Percentiles rank a stretch among this genome's conserved stretches.
Evolutionary conservation across 2,329 filamentous ascomycete species (phyloP).

Genomic region (Kalaharituber pfeilii): DNA sequence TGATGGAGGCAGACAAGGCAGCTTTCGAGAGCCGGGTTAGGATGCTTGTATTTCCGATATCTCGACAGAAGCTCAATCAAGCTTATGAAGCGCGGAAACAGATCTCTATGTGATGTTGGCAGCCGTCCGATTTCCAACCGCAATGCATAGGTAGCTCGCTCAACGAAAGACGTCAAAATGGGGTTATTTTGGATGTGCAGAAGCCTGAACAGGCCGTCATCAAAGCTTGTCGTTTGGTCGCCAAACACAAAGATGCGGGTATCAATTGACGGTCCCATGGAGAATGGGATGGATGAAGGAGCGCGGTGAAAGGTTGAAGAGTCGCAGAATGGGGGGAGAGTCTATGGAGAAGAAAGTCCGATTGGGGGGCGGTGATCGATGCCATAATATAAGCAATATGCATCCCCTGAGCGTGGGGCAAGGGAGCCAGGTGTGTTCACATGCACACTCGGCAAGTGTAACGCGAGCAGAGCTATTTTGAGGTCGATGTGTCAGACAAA

Average conservation of each 20-base stretch:
- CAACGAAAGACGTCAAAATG: not conserved
- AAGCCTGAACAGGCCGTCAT: not conserved
- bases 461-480: too few species aligned
- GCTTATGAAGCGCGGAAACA: not conserved
- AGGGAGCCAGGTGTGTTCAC: too few species aligned
- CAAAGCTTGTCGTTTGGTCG: not conserved
- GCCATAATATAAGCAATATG: too few species aligned
- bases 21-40: not conserved
- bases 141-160: not conserved
- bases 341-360: too few species aligned
- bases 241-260: not conserved
- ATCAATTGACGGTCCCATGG: too few species aligned
- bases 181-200: not conserved
- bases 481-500: too few species aligned
- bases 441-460: too few species aligned
- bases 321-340: too few species aligned
- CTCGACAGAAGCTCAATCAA: not conserved
- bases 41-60: not conserved
- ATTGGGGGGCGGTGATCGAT: too few species aligned
- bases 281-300: too few species aligned
- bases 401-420: too few species aligned
- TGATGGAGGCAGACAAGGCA: not conserved
- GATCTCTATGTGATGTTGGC: not conserved
- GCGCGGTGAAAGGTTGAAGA: too few species aligned
- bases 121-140: not conserved